Base-by-base conservation (phyloP, 306 rosid species). In the Luffa acutangula region DNA sequence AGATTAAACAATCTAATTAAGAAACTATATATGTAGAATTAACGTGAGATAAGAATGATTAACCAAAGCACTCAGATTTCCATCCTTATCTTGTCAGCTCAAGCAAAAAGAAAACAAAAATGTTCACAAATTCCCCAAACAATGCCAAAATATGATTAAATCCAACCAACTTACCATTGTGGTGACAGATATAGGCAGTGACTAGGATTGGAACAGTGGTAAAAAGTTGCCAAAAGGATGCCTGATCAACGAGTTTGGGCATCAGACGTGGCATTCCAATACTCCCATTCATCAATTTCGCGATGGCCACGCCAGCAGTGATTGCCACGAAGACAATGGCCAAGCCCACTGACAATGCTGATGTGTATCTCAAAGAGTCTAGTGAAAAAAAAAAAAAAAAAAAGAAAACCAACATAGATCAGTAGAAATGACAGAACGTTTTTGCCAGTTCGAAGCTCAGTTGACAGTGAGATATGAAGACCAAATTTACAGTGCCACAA, bases 361-460 rank as follows among this genome's bases (percentile, higher is more conserved):
- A 89, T 17, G 92, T 91, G 87, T 89, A 91, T 75, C 93, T 79
- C 85, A 87, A 72, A 0, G 95, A 91, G 85, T 91, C 95, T 89
- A 15, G 48, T 3, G 31, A 25, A 25, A 25, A 25, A 25, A 25
- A 25, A 25, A 25, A 1, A 25, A 25, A 25, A 25, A 25, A 25
- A 25, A 25, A 25, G 31, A 64, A 78, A 84, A 25, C 25, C 78
- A 85, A 6, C 80, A 71, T 21, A 64, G 60, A 82, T 43, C 52
- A 14, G 25, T 39, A 53, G 5, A 49, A 83, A 79, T 73, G 60
- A 77, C 62, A 2, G 36, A 58, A 31, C 51, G 54, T 54, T 36
- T 76, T 12, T 4, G n/a, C 43, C 64, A 21, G 71, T 59, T 54
- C 60, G 20, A 15, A 72, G 5, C 54, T 52, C 54, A 21, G 10